These are phyloP conservation scores for Misopates orontium DNA, from an alignment of 257 asterid species.

Conservation along the genomic window DNA sequence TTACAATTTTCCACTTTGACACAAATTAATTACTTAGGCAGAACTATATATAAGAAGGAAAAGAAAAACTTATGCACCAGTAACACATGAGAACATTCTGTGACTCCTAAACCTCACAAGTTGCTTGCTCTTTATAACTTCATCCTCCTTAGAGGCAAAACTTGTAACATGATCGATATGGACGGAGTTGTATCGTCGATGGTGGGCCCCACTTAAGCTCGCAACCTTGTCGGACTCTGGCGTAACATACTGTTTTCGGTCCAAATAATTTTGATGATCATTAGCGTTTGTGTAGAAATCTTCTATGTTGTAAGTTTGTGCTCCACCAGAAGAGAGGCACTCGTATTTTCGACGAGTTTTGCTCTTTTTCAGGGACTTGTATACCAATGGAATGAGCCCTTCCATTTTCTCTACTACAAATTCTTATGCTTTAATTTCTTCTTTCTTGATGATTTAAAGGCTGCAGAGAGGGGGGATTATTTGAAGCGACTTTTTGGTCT, in stretches of 20 bases:
- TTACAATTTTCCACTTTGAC: neutral
- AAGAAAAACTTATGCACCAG: conserved; percentile 37
- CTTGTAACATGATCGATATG: conserved; percentile 23
- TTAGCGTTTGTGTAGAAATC: conserved; percentile 41
- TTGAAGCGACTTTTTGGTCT: no score
- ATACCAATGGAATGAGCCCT: conserved; percentile 72
- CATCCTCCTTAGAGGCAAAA: conserved; percentile 29
- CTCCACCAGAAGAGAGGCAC: conserved; percentile 48
- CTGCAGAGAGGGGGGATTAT: no score
- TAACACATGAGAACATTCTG: conserved; percentile 56
- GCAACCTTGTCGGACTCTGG: conserved; percentile 18
- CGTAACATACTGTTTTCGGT: conserved; percentile 13
- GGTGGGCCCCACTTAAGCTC: conserved; percentile 25
- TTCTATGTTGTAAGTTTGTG: conserved; percentile 38
- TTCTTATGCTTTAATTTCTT: no score
- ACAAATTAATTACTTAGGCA: neutral
- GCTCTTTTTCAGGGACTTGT: conserved; percentile 53
- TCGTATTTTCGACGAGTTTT: conserved; percentile 54
- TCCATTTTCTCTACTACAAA: conserved; percentile 43
- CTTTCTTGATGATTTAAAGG: no score
- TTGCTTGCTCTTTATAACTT: conserved; percentile 33
- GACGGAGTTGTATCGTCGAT: conserved; percentile 49
- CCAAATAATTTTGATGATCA: neutral
- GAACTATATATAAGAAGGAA: neutral
- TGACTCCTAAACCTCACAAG: conserved; percentile 57